phyloP scores from a whole-genome alignment of 2,329 filamentous ascomycete genomes.

The Fusarium buharicum region DNA sequence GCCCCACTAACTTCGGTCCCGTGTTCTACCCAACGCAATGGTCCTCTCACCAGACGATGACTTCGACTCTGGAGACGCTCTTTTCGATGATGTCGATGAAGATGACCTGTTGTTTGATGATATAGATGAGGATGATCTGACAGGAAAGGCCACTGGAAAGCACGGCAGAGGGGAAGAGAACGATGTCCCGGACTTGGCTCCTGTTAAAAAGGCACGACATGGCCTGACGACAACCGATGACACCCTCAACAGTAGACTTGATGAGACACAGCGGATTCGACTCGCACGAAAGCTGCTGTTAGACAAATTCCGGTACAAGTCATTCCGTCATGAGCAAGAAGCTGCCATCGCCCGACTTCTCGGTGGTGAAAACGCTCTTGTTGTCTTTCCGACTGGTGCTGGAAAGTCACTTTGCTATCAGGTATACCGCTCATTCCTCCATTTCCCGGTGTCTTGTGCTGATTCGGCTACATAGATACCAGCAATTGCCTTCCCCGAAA shows the following conservation, averaged over 20 bases:
- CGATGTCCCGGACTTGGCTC: neutral
- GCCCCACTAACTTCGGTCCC: neutral
- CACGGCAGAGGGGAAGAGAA: slow-evolving; percentile 11
- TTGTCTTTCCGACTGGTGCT: slow-evolving; percentile 60
- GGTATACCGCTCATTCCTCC: slow-evolving; percentile 41
- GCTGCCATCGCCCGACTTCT: slow-evolving; percentile 54
- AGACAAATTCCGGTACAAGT: slow-evolving; percentile 53
- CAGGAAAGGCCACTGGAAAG: slow-evolving; percentile 17
- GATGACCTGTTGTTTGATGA: slow-evolving; percentile 39
- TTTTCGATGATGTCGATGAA: slow-evolving; percentile 40
- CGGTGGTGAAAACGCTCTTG: slow-evolving; percentile 54
- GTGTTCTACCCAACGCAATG: neutral
- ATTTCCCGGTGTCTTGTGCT: neutral
- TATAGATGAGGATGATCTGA: slow-evolving; percentile 27
- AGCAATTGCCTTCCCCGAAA: slow-evolving; percentile 57
- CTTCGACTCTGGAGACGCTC: slow-evolving; percentile 45
- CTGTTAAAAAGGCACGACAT: slow-evolving; percentile 28
- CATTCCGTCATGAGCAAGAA: slow-evolving; percentile 59
- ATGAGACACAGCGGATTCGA: slow-evolving; percentile 8
- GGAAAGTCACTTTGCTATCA: slow-evolving; percentile 64
- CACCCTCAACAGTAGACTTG: neutral
- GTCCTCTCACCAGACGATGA: slow-evolving; percentile 29
- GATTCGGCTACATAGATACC: slow-evolving; percentile 52
- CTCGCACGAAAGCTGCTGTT: slow-evolving; percentile 48
- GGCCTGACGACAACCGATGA: neutral